Base-by-base conservation (phyloP, 305 asterid species). In the Lippia alba region DNA sequence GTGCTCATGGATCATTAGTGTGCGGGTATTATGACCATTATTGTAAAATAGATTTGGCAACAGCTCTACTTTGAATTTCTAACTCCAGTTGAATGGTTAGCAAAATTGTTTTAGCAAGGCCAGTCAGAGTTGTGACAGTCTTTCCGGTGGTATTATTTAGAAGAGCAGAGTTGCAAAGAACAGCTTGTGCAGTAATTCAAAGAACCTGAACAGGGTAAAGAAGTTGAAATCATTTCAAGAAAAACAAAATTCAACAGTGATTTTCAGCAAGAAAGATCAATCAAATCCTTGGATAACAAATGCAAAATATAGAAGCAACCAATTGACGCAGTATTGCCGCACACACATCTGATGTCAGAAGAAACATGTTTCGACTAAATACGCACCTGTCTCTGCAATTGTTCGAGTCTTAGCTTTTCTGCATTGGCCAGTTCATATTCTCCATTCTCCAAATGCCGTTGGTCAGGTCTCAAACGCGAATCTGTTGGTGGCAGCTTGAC, bases 351-450 rank as follows among this genome's bases (percentile, higher is more conserved):
- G 30, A 24, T 18, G 36, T 44, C 54, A 78, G 53, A 12, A 51
- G 3, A 61, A 19, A 44, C 62, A 11, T 2, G 17, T 49, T 12
- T 50, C 2, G 57, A 45, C 12, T 40, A 41, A 19, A 51, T n/a
- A 59, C 14, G 90, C 71, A 94, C 99, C 99, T 90, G 99, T 90
- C 99, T 87, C 84, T 94, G 99, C 76, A 87, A 76, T 70, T 94
- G 99, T 81, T 94, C 99, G 20, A 94, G 98, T 75, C 99, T 88
- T 56, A 94, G 96, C 87, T 94, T 94, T 88, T 94, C 99, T 8
- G 92, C 81, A 82, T 94, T 94, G 49, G 98, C 96, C 74, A 80
- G 82, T 76, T 94, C 99, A 71, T 94, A 94, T 67, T 92, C 99
- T 65, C 98, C 98, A 54, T 94, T 94, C 84, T 94, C 99, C 77